Evolutionary conservation across 2,329 filamentous ascomycete genomes (phyloP), one percentile per base, ranked within the genome.

Genomic region (Ceratocystis variospora): DNA sequence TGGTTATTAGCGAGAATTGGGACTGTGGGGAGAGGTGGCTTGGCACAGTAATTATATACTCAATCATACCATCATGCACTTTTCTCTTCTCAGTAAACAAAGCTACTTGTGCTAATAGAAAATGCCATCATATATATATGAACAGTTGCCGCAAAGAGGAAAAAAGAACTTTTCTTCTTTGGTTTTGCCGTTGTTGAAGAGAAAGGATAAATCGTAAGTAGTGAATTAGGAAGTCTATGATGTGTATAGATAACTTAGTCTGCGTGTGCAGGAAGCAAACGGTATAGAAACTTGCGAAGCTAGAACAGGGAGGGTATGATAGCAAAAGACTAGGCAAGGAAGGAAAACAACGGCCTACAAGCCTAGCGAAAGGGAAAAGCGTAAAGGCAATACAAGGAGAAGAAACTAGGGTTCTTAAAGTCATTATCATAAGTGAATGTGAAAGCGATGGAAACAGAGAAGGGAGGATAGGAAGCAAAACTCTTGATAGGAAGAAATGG

Each of bases 241-340:
- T 55, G 57, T 41, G 46, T 28, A 25, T n/a, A 55, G 10, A 46
- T 31, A 59, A 44, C 19, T 41, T 61, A 3, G 25, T 37, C 62
- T 63, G 44, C 62, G 44, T 31, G 44, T 57, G 48, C 63, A 37
- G 50, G 37, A 44, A 53, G 33, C 63, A 53, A 59, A 59, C 55
- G 12, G 55, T 59, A 65, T 65, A 61, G 31, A 50, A 63, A 63
- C 44, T 53, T 28, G 62, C 45, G 25, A n/a, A 46, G 37, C 55
- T 59, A n/a, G 55, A 37, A 59, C 62, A 37, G 17, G 10, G 44
- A 50, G 45, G 28, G 57, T 61, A 33, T 61, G 53, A 22, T 19
- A 44, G 15, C 37, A 46, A 62, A 15, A 8, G 55, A 45, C 33
- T 3, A 33, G 15, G 57, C 61, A 62, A 33, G 19, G n/a, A 63